Evolutionary conservation across 495 filamentous ascomycete genomes (phyloP), one percentile per base, ranked within the genome.

Genomic region (Lophiostoma macrostomum): DNA sequence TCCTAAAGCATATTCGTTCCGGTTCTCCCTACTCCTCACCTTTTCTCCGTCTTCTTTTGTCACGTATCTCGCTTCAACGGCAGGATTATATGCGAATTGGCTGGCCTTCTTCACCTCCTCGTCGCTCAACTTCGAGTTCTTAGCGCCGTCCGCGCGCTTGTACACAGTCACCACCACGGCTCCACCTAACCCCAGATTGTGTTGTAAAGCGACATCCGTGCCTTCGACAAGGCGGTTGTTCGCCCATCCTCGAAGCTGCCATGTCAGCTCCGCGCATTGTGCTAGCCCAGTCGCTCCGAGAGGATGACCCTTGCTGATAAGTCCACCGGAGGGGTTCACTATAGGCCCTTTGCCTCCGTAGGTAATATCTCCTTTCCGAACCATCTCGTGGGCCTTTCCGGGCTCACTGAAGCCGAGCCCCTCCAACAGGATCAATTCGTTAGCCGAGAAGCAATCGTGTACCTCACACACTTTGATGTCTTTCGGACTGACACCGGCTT

Each of bases 391-490:
- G 0, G 91, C 91, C 68, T 90, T 90, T 0, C 91, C 91, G 0
- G 76, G 80, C 55, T 82, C 80, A 34, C 74, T 81, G 2, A 97
- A 76, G 10, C 89, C 90, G 4, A 97, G 75, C 0, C 84, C 88
- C 67, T 96, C 91, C 31, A 97, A 79, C 0, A 81, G 79, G 36
- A 90, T 78, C 79, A 97, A 83, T 73, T 96, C 91, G 64, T 97
- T 97, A 18, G 91, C 82, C 6, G 85, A 90, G 76, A 97, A 97
- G 72, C 91, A 97, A 68, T 97, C 91, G 67, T 97, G 91, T 40
- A 97, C 69, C 68, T 97, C 91, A 69, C 86, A 88, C 2, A 96
- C 88, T 58, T 83, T 81, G 57, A 94, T 76, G 54, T 91, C 84
- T 27, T 69, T 71, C 0, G 86, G 70, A 4, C 76, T 74, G 11